Base-by-base conservation (phyloP, 1,139 yeast genomes). In the Saccharomyces pastorianus region DNA sequence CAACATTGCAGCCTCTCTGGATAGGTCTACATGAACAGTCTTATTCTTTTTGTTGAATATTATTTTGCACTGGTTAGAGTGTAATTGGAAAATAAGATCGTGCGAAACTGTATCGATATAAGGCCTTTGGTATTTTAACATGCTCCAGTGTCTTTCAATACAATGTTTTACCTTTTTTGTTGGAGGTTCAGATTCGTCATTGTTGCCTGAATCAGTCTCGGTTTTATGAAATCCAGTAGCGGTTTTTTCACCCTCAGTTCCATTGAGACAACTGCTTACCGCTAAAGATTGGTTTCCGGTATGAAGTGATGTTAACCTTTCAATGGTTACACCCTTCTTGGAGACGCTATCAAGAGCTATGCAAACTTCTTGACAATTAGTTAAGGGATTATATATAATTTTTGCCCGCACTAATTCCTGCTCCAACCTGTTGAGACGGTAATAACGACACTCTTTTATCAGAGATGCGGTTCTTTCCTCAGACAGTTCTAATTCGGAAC, bases 341-440 rank as follows among this genome's bases (percentile, higher is more conserved):
- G 68, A 70, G 13, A 85, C 50, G 63, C 84, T 82, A 46, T 69
- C 64, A 31, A 84, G 57, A 42, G 76, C 69, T 2, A 88, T 61
- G 0, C 80, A 61, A 9, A 88, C 85, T 58, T 84, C 88, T 58
- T 80, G 81, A 2, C 63, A 59, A 13, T 65, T 64, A 1, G 75
- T 64, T 59, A 77, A 76, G 0, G 86, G 84, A 61, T 84, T 83
- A 51, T 67, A 68, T 0, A 72, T 56, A 23, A 86, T 75, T 42
- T 67, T 69, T 61, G 77, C 79, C 41, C 76, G 77, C 23, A 85
- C 66, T 44, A 88, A 68, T 56, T 76, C 72, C 68, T 88, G 95
- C 65, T 85, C 95, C 47, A 89, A 72, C 46, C 82, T 88, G 53
- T 79, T 70, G 62, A 89, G 84, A 50, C 91, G 75, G 68, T 87